Percentiles rank a stretch among this genome's conserved stretches.
Conservation (phyloP, 768 basidiomycete genomes). For the Podaxis pistillaris region DNA sequence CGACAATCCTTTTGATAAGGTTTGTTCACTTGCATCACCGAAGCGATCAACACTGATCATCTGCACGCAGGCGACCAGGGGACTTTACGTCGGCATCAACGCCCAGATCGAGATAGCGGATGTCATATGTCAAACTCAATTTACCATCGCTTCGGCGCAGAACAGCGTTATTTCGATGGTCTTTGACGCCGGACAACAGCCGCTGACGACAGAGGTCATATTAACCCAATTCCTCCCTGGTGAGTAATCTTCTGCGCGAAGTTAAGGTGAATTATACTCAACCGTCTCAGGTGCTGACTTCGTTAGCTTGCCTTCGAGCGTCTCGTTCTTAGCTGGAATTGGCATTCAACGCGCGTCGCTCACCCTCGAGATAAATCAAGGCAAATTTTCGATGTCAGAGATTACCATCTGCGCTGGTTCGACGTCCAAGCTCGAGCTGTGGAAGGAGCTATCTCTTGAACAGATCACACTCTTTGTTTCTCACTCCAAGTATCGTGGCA, state of each 20-base stretch:
- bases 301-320: not conserved
- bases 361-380: not conserved
- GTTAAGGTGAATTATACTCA: not conserved
- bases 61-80: not conserved
- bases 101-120: not conserved
- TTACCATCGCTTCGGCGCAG: not conserved
- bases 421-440: not conserved
- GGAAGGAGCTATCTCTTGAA: not conserved
- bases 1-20: not conserved
- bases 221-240: not conserved
- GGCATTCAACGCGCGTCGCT: not conserved
- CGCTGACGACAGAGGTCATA: not conserved
- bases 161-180: not conserved
- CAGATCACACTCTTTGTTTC: not conserved
- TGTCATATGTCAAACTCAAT: not conserved
- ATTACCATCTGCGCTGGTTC: not conserved
- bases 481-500: not conserved
- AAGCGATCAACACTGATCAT: not conserved
- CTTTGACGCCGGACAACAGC: not conserved
- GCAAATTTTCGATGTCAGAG: not conserved
- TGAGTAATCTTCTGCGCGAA: not conserved
- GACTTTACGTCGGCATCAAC: not conserved
- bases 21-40: not conserved
- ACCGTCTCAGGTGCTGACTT: not conserved
- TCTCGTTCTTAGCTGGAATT: not conserved